Base-by-base conservation (phyloP, 2,329 filamentous ascomycete species). In the Endoconidiophora polonica region DNA sequence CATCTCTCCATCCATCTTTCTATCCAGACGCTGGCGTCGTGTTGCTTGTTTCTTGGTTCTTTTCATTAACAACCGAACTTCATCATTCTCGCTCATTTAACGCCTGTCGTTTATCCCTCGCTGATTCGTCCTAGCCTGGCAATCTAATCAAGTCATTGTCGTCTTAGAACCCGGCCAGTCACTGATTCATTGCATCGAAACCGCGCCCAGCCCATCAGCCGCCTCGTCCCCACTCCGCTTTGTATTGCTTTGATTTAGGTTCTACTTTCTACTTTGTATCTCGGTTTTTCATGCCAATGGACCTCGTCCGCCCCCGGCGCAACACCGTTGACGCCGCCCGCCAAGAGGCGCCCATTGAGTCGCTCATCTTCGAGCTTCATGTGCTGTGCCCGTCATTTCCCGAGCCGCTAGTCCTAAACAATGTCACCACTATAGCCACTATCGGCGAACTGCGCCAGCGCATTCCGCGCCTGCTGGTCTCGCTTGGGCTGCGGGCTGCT, bases 361-460 rank as follows among this genome's bases (percentile, higher is more conserved):
- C 61, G 55, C 63, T 66, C 48, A 63, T 64, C 36, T 69, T 79
- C 60, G 76, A 71, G 52, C 65, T 81, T 46, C 69, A 76, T 54
- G 65, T 81, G 52, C 59, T 80, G 39, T 80, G 76, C 53, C 76
- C 76, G 3, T 78, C 74, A 12, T 63, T 69, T 46, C 68, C 66
- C 47, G 65, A 67, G 18, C 71, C 71, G 14, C 59, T 79, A 46
- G 60, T 63, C 40, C 73, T 79, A 44, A 64, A 68, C 22, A 60
- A 63, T 20, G 60, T 79, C 9, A 64, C 71, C 12, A 64, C 66
- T 39, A 63, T 65, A 1, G 76, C 72, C 2, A 78, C 74, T 0
- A 65, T 80, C 44, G 68, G 68, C 50, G 65, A 77, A 59, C 62
- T 81, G 33, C 80, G 79, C 59, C 69, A 70, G 41, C 73, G 65